Conservation (phyloP, 2,329 filamentous ascomycete genomes). For the Fusarium sp. region DNA sequence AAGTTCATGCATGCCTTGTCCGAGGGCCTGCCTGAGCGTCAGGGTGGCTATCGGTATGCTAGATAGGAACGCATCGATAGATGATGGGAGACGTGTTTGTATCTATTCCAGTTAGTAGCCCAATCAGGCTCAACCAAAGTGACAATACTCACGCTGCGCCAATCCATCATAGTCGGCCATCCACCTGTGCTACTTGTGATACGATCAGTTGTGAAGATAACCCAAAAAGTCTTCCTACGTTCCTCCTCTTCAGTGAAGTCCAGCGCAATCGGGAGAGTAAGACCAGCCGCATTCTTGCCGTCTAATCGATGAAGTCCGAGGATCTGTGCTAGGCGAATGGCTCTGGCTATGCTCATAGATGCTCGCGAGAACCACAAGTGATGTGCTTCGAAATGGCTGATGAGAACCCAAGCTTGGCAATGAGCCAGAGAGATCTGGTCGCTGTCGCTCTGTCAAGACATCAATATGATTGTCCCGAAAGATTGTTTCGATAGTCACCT, state of each 20-base stretch:
- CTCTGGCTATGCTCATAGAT: conserved; percentile 80
- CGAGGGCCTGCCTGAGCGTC: conserved; percentile 21
- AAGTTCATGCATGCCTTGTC: conserved; percentile 36
- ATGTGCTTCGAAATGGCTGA: conserved; percentile 81
- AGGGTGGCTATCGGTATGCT: conserved; percentile 47
- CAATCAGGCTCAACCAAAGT: accelerated
- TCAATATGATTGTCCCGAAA: conserved; percentile 65
- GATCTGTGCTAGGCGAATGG: conserved; percentile 77
- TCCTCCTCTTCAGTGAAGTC: conserved; percentile 81
- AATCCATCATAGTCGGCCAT: conserved; percentile 84
- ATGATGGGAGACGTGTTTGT: conserved; percentile 16
- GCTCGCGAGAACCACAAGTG: conserved; percentile 83
- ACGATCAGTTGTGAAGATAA: conserved; percentile 79
- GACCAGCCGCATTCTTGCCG: conserved; percentile 23
- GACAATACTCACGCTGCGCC: conserved; percentile 12
- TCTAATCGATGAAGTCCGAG: conserved; percentile 77
- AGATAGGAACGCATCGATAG: conserved; percentile 5
- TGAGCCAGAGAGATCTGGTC: conserved; percentile 57
- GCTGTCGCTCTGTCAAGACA: conserved; percentile 60
- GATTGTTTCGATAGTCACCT: not conserved
- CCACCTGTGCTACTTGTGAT: conserved; percentile 88
- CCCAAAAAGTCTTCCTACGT: conserved; percentile 83
- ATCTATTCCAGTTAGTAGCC: not conserved
- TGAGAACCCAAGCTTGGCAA: conserved; percentile 79
- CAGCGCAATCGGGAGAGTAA: conserved; percentile 64